Base-by-base conservation (phyloP, 2,329 filamentous ascomycete species). In the Conoideocrella luteorostrata region DNA sequence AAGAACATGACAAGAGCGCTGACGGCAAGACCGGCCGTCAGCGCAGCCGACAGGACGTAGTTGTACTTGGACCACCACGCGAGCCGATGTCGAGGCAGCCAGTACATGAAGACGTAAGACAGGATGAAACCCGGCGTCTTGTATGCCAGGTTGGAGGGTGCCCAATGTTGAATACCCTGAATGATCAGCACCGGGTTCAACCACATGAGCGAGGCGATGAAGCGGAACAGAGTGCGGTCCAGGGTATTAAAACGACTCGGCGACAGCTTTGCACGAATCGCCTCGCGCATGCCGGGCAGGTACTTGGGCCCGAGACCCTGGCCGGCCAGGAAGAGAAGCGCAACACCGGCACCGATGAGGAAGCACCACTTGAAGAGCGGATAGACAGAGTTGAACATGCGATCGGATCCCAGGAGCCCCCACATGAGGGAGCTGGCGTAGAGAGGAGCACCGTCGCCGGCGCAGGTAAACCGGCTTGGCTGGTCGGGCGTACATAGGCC, bases 381-480 rank as follows among this genome's bases (percentile, higher is more conserved):
- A 45, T 70, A 70, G 28, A 69, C 50, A 4, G 57, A 55, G 43
- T 63, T 61, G 52, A 71, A 71, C 61, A 70, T 60, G 12, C 72
- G 63, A 2, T 60, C 58, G 0, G 74, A 74, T 2, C 74, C 74
- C 13, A 77, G 67, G n/a, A 67, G 63, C 35, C 69, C 74, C 72
- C 72, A 75, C 44, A 75, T 51, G 45, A 51, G 49, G 13, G 49
- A 51, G 43, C 41, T 49, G 40, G 47, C 37, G 3, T 67, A 72
- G 50, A 67, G 71, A 4, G 70, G 65, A n/a, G 68, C 69, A n/a
- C 68, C 63, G 7, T 69, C 70, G 46, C 66, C 63, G 12, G 71
- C 70, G 49, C 73, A 77, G 17, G 64, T 67, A 53, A 74, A 75
- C 5, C 68, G 63, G 46, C 71, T 67, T 0, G 57, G 52, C 47